A percentile compares a stretch with the other conserved stretches of the same genome.
Evolutionary conservation across 331 rosid species (phyloP).

Genomic region (Dryas integrifolia): DNA sequence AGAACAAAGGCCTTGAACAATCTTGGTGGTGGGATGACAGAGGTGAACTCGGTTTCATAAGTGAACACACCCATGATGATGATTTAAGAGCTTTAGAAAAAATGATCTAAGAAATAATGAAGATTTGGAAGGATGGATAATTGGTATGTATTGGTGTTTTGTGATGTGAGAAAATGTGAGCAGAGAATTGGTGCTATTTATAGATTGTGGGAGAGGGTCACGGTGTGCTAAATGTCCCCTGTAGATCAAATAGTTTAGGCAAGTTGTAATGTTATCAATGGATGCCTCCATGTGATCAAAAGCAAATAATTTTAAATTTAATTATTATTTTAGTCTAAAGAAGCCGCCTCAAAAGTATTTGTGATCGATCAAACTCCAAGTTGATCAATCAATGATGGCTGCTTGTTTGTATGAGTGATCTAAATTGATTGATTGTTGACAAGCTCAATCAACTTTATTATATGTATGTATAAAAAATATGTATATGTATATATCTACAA

Average conservation of each 20-base stretch:
- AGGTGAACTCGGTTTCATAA: slow-evolving; percentile 25
- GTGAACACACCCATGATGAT: slow-evolving; percentile 37
- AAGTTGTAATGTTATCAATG: neutral
- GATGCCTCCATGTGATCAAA: slow-evolving; percentile 13
- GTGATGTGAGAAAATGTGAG: neutral
- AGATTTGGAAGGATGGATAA: neutral
- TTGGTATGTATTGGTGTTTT: neutral
- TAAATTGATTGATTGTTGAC: no score
- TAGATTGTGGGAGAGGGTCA: neutral
- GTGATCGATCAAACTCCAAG: no score
- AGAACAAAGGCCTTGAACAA: slow-evolving; percentile 44
- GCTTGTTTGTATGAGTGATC: no score
- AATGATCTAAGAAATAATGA: neutral
- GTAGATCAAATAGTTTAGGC: slow-evolving; percentile 24
- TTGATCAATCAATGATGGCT: no score
- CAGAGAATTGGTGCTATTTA: neutral
- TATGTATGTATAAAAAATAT: no score
- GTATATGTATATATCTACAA: no score
- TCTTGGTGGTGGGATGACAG: slow-evolving; percentile 38
- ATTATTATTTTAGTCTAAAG: no score
- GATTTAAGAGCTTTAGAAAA: neutral
- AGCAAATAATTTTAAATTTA: no score
- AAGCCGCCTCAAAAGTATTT: no score
- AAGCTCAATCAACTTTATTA: no score
- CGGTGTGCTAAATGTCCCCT: neutral